Base-by-base conservation (phyloP, 2,329 filamentous ascomycete genomes). In the Aspergillus viridinutans region DNA sequence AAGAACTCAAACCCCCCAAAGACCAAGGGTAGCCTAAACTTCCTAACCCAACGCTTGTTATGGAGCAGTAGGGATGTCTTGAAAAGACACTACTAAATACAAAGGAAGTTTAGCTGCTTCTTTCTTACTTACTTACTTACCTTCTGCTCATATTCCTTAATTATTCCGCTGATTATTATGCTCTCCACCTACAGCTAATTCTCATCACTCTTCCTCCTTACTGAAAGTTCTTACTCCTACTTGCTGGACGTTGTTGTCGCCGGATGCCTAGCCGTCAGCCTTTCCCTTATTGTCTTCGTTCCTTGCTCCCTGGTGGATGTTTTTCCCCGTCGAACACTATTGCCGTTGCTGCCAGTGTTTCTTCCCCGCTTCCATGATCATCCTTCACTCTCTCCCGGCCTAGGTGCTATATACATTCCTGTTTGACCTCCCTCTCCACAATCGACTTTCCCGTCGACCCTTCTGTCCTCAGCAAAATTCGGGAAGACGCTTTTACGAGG, bases 361-460 rank as follows among this genome's bases (percentile, higher is more conserved):
- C 59, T 64, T 63, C 66, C 72, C 72, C 72, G 73, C 71, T 73
- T 75, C 73, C 67, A 76, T 76, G 74, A 72, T 64, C 64, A 65
- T 61, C 63, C 63, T 64, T 60, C 59, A 58, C 61, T 63, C 60
- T 65, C 62, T 62, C 66, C 63, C 66, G 68, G 68, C 64, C 67
- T 66, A 65, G 67, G 70, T 70, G 70, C 68, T 73, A 71, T 73
- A 71, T 67, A 70, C 21, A 17, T 38, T 17, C 14, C 14, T 17
- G 3, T 23, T 67, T 71, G 69, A 72, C 68, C 64, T 66, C 65
- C 21, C 60, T 66, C 60, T 60, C 62, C 61, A 62, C 64, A 64
- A 60, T 63, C 62, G 61, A 62, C 56, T 57, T 56, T 61, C 48
- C 55, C 54, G 55, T 62, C 61, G 58, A 65, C 62, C 32, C 58